Conservation (phyloP, 257 asterid species). For the Solanum habrochaites region DNA sequence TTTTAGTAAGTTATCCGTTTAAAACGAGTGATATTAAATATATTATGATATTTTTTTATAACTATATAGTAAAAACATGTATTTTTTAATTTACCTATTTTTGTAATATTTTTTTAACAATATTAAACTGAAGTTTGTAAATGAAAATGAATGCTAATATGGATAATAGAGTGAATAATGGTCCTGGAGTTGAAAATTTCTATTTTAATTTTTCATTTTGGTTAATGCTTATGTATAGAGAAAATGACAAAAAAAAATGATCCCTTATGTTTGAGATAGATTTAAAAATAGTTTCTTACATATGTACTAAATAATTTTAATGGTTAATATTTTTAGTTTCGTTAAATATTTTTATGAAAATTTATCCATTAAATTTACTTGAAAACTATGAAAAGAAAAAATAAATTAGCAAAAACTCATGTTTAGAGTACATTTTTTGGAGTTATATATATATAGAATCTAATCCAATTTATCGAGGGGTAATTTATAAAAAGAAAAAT, state of each 20-base stretch:
- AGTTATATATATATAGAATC: background rate
- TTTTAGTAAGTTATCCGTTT: background rate
- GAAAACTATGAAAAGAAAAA: background rate
- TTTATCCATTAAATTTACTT: background rate
- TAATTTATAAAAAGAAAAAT: background rate
- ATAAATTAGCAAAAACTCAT: background rate
- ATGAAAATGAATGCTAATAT: background rate
- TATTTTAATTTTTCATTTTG: background rate
- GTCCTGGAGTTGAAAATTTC: background rate
- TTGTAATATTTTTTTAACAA: background rate
- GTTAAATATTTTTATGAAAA: no score
- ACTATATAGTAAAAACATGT: background rate
- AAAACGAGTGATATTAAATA: background rate
- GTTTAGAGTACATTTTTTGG: background rate
- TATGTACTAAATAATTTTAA: background rate
- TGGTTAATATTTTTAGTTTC: no score
- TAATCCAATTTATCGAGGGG: background rate
- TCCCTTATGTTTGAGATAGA: background rate
- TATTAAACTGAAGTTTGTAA: background rate
- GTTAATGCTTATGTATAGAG: background rate
- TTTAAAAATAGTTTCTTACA: no score
- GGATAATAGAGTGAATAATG: background rate
- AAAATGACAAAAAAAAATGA: background rate
- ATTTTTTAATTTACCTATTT: background rate
- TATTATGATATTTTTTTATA: background rate